Percentiles rank a stretch among this genome's conserved stretches.
These are phyloP conservation scores for Epicoccum sorghinum DNA, from an alignment of 2,329 filamentous ascomycete species.

Conservation along the genomic window DNA sequence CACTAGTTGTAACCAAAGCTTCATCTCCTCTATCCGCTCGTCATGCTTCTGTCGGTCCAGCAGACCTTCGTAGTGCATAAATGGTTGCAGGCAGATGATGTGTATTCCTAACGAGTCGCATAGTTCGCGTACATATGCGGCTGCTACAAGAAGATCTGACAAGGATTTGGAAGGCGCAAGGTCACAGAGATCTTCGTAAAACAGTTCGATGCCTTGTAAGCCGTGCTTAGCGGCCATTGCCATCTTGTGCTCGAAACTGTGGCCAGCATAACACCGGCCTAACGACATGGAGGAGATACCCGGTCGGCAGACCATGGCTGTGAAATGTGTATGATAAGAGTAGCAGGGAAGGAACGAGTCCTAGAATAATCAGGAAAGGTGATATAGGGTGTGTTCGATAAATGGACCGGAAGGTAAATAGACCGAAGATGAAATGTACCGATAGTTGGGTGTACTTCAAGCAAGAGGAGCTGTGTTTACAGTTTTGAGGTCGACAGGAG, in stretches of 20 bases:
- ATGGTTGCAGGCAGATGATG: slow-evolving; percentile 76
- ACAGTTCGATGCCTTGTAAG: slow-evolving; percentile 74
- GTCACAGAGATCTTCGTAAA: slow-evolving; percentile 76
- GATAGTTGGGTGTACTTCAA: background rate
- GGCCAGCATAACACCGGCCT: slow-evolving; percentile 70
- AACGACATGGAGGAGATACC: slow-evolving; percentile 80
- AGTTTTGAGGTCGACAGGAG: slow-evolving; percentile 13
- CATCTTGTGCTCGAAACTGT: slow-evolving; percentile 70
- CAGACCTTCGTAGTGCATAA: slow-evolving; percentile 78
- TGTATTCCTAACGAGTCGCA: slow-evolving; percentile 62
- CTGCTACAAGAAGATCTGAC: slow-evolving; percentile 62
- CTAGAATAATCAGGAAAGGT: background rate
- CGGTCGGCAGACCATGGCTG: slow-evolving; percentile 60
- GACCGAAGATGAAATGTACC: background rate
- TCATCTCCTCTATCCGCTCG: slow-evolving; percentile 65
- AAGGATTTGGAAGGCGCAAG: slow-evolving; percentile 56
- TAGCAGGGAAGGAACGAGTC: background rate
- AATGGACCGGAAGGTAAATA: background rate
- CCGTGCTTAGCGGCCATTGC: slow-evolving; percentile 69
- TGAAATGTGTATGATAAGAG: background rate
- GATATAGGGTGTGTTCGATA: background rate
- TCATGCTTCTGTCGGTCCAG: slow-evolving; percentile 65
- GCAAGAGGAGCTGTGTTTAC: slow-evolving; percentile 5
- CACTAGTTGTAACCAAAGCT: slow-evolving; percentile 72
- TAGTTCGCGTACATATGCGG: slow-evolving; percentile 61